Conservation (phyloP, 2,329 filamentous ascomycete species). For the Pseudopyricularia javanii region DNA sequence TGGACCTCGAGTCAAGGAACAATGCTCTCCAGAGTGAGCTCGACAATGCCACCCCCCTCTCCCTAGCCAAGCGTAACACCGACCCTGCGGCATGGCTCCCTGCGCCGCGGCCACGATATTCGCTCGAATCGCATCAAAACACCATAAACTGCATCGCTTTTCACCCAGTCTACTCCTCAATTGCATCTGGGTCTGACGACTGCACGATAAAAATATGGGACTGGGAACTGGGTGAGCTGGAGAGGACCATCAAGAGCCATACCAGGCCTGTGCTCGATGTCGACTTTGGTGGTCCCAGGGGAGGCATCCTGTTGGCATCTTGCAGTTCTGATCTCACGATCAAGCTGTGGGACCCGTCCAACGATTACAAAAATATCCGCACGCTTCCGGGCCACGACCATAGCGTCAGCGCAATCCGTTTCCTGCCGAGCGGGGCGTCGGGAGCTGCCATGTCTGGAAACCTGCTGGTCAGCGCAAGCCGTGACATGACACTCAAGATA, state of each 20-base stretch:
- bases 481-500: conserved; percentile 74
- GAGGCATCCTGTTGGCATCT: conserved; percentile 64
- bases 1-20: conserved; percentile 77
- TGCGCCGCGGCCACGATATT: conserved; percentile 50
- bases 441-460: conserved; percentile 72
- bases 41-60: conserved; percentile 66
- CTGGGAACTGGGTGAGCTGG: conserved; percentile 85
- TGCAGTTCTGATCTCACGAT: conserved; percentile 87
- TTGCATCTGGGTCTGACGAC: conserved; percentile 86
- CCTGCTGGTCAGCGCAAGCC: conserved; percentile 71
- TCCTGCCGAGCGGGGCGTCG: conserved; percentile 72
- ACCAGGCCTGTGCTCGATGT: conserved; percentile 81
- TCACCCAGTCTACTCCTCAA: conserved; percentile 79
- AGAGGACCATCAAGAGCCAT: conserved; percentile 83
- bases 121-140: conserved; percentile 68
- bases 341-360: conserved; percentile 85
- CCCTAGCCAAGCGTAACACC: conserved; percentile 66
- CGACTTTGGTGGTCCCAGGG: conserved; percentile 78
- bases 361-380: conserved; percentile 91
- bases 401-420: conserved; percentile 77
- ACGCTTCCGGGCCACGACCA: conserved; percentile 88
- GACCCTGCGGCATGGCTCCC: conserved; percentile 83
- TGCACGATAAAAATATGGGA: conserved; percentile 96
- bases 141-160: conserved; percentile 83
- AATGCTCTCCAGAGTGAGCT: conserved; percentile 67